phyloP scores from a whole-genome alignment of 1,284 basidiomycete genomes.

The Wolfiporia cocos region DNA sequence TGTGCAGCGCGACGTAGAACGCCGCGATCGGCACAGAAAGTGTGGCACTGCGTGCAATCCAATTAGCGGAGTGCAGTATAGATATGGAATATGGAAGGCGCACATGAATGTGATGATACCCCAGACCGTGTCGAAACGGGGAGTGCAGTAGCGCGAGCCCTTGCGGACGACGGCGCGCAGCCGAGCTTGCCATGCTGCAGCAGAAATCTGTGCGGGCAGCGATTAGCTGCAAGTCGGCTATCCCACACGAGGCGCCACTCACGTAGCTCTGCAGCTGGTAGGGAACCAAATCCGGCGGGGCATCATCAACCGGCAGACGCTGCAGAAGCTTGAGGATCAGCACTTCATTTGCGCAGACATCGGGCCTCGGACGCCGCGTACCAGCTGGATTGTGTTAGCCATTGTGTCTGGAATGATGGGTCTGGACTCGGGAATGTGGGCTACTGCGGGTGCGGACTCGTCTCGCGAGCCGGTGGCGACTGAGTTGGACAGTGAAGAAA shows the following conservation, averaged over 20 bases:
- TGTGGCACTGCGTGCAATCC: constrained; percentile 24
- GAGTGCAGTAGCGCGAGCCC: constrained; percentile 38
- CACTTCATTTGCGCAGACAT: background rate
- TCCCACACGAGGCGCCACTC: constrained; percentile 10
- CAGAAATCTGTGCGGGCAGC: constrained; percentile 29
- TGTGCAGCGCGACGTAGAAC: constrained; percentile 31
- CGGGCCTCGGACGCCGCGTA: background rate
- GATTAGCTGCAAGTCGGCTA: background rate
- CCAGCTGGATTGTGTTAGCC: constrained; percentile 4
- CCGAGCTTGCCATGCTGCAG: constrained; percentile 40
- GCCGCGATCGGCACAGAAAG: constrained; percentile 36
- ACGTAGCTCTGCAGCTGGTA: constrained; percentile 26
- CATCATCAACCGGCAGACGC: constrained; percentile 18
- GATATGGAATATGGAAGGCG: constrained; percentile 8
- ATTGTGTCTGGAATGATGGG: background rate
- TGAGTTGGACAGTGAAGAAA: constrained; percentile 14
- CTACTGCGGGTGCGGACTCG: constrained; percentile 1
- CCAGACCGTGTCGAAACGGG: constrained; percentile 41
- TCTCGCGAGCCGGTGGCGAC: constrained; percentile 7
- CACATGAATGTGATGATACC: constrained; percentile 35
- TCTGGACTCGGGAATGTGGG: constrained; percentile 1
- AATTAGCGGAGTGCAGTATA: no score
- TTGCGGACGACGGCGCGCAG: constrained; percentile 32
- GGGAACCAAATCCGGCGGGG: constrained; percentile 22
- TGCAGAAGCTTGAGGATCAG: constrained; percentile 6